These are phyloP conservation scores for Carex cristatella DNA, from an alignment of 176 grass and related monocot species.

Conservation along the genomic window DNA sequence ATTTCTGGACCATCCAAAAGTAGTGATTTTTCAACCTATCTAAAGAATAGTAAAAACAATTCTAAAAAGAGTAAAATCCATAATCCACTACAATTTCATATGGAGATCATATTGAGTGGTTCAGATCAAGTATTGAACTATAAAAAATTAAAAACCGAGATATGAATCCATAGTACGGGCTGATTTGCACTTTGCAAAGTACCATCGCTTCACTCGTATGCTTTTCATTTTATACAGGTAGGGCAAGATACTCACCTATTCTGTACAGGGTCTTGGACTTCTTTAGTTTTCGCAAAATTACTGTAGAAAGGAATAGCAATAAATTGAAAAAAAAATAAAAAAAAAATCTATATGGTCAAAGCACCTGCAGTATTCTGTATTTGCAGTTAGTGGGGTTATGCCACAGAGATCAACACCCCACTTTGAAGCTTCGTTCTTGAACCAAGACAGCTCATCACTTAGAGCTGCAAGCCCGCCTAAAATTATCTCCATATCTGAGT, in stretches of 20 bases:
- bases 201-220: not conserved
- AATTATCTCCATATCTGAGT: slow-evolving; percentile 64
- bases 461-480: slow-evolving; percentile 56
- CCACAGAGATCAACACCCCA: slow-evolving; percentile 52
- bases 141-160: too few relatives aligned
- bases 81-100: too few relatives aligned
- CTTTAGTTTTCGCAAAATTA: not conserved
- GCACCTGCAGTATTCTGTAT: slow-evolving; percentile 68
- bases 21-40: too few relatives aligned
- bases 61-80: too few relatives aligned
- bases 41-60: too few relatives aligned
- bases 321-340: not conserved
- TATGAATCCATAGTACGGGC: too few relatives aligned
- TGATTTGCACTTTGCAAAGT: too few relatives aligned
- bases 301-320: not conserved
- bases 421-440: slow-evolving; percentile 66
- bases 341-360: not conserved
- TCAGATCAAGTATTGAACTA: too few relatives aligned
- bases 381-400: slow-evolving; percentile 46
- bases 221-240: not conserved
- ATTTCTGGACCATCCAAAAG: too few relatives aligned
- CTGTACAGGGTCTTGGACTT: not conserved
- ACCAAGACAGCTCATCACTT: slow-evolving; percentile 72
- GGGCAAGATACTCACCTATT: not conserved
- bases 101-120: too few relatives aligned